Conservation (phyloP, 441 rosid genomes). For the Eugenia klotzschiana region DNA sequence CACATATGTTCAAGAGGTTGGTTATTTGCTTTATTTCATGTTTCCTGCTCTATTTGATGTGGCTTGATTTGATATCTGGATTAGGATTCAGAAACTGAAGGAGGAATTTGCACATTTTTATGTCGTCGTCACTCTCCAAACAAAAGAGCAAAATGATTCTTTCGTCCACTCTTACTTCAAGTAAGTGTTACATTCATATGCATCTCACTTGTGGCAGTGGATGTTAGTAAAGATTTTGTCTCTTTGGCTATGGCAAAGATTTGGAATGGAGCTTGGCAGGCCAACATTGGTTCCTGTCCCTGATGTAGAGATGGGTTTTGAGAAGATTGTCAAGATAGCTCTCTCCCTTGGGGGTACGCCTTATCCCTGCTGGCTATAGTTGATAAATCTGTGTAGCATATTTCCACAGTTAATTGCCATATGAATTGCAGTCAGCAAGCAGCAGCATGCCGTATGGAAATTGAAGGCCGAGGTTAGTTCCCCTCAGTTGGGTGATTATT, state of each 20-base stretch:
- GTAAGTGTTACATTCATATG: constrained; percentile 25
- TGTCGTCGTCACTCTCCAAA: constrained; percentile 47
- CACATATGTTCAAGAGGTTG: constrained; percentile 52
- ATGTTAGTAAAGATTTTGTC: neutral
- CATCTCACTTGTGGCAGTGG: neutral
- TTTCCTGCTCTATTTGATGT: neutral
- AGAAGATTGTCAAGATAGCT: constrained; percentile 76
- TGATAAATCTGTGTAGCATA: neutral
- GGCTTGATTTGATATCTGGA: neutral
- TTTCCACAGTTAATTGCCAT: neutral
- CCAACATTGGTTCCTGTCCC: constrained; percentile 69
- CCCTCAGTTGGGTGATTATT: neutral
- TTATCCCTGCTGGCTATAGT: neutral
- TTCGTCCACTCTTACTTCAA: constrained; percentile 63
- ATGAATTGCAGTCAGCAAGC: constrained; percentile 58
- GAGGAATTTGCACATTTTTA: constrained; percentile 62
- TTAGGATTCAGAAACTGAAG: constrained; percentile 53
- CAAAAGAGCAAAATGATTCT: constrained; percentile 52
- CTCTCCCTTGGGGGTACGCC: constrained; percentile 62
- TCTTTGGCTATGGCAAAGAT: constrained; percentile 20
- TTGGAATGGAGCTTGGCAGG: constrained; percentile 67
- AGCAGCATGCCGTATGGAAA: constrained; percentile 41
- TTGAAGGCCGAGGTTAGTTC: constrained; percentile 72
- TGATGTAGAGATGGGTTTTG: constrained; percentile 90
- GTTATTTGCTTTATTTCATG: neutral